These are phyloP conservation scores for Perkinsus chesapeaki DNA, from an alignment of 169 alveolate species.

Conservation along the genomic window DNA sequence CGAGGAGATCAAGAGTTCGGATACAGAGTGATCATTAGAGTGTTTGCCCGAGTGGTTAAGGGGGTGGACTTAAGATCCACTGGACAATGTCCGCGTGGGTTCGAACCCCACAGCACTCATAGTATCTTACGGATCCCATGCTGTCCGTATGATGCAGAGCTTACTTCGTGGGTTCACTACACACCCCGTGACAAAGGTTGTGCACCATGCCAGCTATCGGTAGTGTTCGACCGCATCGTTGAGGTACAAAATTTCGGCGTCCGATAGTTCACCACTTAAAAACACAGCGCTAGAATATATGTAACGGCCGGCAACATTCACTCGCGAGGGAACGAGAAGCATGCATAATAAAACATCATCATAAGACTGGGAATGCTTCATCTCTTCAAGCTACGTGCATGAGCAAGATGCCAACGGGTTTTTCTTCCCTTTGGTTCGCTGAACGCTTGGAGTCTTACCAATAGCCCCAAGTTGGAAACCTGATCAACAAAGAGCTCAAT, in stretches of 20 bases:
- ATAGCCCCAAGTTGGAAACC: background rate
- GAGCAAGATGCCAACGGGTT: background rate
- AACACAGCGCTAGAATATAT: too few relatives aligned
- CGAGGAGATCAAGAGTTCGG: background rate
- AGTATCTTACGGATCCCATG: background rate
- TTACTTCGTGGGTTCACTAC: background rate
- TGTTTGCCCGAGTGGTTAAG: conserved; percentile 4
- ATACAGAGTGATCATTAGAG: background rate
- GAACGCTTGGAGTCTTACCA: background rate
- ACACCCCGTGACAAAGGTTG: background rate
- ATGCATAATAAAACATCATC: background rate
- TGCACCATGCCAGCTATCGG: too few relatives aligned
- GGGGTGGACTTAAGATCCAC: conserved; percentile 5
- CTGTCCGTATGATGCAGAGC: background rate
- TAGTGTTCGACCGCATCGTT: too few relatives aligned
- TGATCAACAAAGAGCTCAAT: background rate
- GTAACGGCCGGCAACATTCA: background rate
- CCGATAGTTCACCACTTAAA: too few relatives aligned
- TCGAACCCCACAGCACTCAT: background rate
- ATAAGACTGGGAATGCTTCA: background rate
- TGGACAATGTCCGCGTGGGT: background rate
- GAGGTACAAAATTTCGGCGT: too few relatives aligned
- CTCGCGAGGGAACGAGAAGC: background rate
- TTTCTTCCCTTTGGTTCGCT: background rate
- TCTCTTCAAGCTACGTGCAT: background rate